Conservation (phyloP, 805 yeast species). For the Sugiyamaella mastotermitis region DNA sequence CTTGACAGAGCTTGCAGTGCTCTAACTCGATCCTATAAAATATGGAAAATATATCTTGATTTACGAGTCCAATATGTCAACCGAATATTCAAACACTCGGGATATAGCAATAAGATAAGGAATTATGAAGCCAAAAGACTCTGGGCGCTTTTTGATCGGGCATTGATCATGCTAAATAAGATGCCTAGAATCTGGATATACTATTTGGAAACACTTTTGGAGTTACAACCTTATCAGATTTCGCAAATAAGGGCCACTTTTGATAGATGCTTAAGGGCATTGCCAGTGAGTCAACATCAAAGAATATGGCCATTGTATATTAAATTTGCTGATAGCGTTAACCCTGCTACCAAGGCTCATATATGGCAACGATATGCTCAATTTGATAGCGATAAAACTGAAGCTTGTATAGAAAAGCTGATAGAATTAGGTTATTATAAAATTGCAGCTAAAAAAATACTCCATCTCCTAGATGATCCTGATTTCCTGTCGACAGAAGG, state of each 20-base stretch:
- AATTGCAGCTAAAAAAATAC: slow-evolving; percentile 33
- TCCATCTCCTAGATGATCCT: slow-evolving; percentile 31
- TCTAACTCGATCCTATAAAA: slow-evolving; percentile 41
- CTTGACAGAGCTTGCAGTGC: slow-evolving; percentile 45
- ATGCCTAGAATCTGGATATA: slow-evolving; percentile 49
- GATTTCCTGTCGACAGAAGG: slow-evolving; percentile 32
- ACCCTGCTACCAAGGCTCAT: slow-evolving; percentile 30
- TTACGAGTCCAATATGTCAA: slow-evolving; percentile 32
- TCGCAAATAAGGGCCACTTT: slow-evolving; percentile 39
- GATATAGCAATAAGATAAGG: background rate
- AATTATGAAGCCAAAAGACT: slow-evolving; percentile 22
- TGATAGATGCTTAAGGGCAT: slow-evolving; percentile 41
- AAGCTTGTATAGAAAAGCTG: slow-evolving; percentile 24
- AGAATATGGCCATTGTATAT: slow-evolving; percentile 52
- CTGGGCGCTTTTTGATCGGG: slow-evolving; percentile 41
- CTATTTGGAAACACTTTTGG: slow-evolving; percentile 40
- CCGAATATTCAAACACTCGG: slow-evolving; percentile 11
- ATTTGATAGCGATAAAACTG: slow-evolving; percentile 23
- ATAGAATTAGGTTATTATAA: slow-evolving; percentile 21
- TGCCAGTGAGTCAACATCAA: slow-evolving; percentile 51
- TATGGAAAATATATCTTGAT: slow-evolving; percentile 50
- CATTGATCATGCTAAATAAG: slow-evolving; percentile 38
- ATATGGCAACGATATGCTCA: slow-evolving; percentile 32
- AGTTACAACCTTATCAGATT: slow-evolving; percentile 18
- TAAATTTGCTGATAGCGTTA: slow-evolving; percentile 43